These are phyloP conservation scores for Chlorella vulgaris DNA, from an alignment of 139 green algal species.

Conservation along the genomic window DNA sequence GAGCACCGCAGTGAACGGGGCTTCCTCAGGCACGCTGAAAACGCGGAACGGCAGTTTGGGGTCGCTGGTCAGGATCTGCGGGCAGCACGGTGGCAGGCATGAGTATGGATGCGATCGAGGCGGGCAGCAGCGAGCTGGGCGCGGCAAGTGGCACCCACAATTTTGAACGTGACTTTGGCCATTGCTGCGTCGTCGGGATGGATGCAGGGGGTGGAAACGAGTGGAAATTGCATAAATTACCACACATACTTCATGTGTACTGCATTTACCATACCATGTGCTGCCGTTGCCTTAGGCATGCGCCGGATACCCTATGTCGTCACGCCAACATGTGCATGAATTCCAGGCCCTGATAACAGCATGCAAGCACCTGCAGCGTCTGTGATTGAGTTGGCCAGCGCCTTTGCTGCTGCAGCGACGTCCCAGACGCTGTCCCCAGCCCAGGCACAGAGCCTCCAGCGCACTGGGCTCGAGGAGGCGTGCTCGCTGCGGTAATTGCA, in stretches of 20 bases:
- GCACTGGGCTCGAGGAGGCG: not conserved
- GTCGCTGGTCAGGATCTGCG: constrained; percentile 89
- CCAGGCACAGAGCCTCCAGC: not conserved
- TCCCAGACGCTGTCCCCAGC: not conserved
- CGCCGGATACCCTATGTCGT: too few relatives aligned
- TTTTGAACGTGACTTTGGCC: not conserved
- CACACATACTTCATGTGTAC: too few relatives aligned
- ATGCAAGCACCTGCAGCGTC: too few relatives aligned
- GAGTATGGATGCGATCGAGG: not conserved
- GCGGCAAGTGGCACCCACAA: too few relatives aligned
- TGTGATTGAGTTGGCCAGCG: not conserved
- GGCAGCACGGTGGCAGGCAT: constrained; percentile 29
- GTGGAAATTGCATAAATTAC: too few relatives aligned
- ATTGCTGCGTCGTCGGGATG: too few relatives aligned
- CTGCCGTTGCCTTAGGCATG: too few relatives aligned
- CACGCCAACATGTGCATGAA: too few relatives aligned
- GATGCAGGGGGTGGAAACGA: too few relatives aligned
- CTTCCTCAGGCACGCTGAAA: constrained; percentile 95
- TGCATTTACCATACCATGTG: too few relatives aligned
- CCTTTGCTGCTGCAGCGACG: not conserved
- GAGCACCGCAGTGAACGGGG: constrained; percentile 96
- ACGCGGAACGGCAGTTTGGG: constrained; percentile 96
- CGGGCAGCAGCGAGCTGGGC: not conserved
- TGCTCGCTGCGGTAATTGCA: not conserved
- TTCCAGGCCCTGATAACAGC: too few relatives aligned